Percentiles rank a stretch among this genome's conserved stretches.
Conservation (phyloP, 345 rosid species). For the Bruguiera gymnorhiza region DNA sequence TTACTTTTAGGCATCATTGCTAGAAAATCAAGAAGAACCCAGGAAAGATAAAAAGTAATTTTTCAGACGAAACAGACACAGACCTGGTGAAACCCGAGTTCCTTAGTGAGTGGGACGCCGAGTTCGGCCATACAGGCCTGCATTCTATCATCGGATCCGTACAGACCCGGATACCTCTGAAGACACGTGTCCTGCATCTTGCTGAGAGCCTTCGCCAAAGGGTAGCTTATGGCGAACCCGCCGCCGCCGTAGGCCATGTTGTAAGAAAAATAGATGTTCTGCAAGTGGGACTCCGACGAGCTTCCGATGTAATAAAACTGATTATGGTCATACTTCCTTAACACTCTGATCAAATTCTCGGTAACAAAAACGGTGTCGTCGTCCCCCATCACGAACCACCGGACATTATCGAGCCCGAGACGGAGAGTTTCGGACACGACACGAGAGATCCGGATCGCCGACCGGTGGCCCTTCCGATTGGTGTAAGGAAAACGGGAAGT, state of each 20-base stretch:
- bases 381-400: slow-evolving; percentile 99
- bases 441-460: slow-evolving; percentile 94
- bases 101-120: slow-evolving; percentile 96
- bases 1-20: not conserved
- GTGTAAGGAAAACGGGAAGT: slow-evolving; percentile 67
- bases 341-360: slow-evolving; percentile 71
- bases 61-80: slow-evolving; percentile 8
- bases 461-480: slow-evolving; percentile 81
- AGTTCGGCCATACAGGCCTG: slow-evolving; percentile 99
- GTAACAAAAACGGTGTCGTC: slow-evolving; percentile 92
- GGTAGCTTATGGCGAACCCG: slow-evolving; percentile 92
- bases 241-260: slow-evolving; percentile 99
- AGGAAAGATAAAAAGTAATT: not conserved
- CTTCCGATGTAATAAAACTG: slow-evolving; percentile 94
- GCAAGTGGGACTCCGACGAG: slow-evolving; percentile 90
- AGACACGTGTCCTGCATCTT: slow-evolving; percentile 91
- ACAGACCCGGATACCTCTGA: slow-evolving; percentile 77
- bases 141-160: slow-evolving; percentile 97
- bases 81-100: slow-evolving; percentile 97
- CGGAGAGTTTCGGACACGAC: slow-evolving; percentile 84
- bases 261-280: slow-evolving; percentile 87
- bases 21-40: not conserved
- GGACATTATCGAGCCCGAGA: slow-evolving; percentile 48
- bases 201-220: slow-evolving; percentile 76
- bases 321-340: slow-evolving; percentile 77